These are phyloP conservation scores for Cryptococcus amylolentus DNA, from an alignment of 1,284 basidiomycete species.

Conservation along the genomic window DNA sequence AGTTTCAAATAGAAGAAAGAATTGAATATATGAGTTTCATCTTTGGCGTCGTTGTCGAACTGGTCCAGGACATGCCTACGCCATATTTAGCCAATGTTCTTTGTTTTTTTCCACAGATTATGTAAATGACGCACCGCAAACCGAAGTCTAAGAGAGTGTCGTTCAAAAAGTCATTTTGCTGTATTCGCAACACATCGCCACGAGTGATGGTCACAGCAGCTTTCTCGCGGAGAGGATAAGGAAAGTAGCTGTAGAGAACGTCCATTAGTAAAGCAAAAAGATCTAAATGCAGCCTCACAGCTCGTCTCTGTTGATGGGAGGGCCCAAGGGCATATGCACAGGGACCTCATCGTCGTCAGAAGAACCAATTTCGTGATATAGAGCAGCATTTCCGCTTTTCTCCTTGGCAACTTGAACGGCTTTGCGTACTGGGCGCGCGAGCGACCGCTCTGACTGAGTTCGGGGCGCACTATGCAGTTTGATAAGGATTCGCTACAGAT, in stretches of 20 bases:
- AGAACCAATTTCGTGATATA: too few species aligned
- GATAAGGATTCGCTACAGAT: not conserved
- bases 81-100: not conserved
- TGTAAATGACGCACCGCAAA: constrained; percentile 63
- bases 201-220: constrained; percentile 73
- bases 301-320: constrained; percentile 21
- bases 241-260: constrained; percentile 46
- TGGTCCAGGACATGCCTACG: constrained; percentile 64
- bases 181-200: constrained; percentile 69
- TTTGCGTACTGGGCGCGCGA: too few species aligned
- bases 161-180: constrained; percentile 81
- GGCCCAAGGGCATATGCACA: too few species aligned
- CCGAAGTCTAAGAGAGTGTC: constrained; percentile 96
- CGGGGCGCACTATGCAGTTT: not conserved
- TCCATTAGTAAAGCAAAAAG: too few species aligned
- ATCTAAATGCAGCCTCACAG: constrained; percentile 18
- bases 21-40: constrained; percentile 81
- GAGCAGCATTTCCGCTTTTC: too few species aligned
- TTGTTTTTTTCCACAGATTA: not conserved
- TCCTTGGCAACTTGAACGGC: too few species aligned
- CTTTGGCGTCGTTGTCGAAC: constrained; percentile 54
- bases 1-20: constrained; percentile 97
- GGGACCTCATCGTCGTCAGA: too few species aligned
- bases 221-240: constrained; percentile 65
- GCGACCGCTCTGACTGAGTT: too few species aligned